Base-by-base conservation (phyloP, 495 filamentous ascomycete genomes). In the Penicillium pancosmium region DNA sequence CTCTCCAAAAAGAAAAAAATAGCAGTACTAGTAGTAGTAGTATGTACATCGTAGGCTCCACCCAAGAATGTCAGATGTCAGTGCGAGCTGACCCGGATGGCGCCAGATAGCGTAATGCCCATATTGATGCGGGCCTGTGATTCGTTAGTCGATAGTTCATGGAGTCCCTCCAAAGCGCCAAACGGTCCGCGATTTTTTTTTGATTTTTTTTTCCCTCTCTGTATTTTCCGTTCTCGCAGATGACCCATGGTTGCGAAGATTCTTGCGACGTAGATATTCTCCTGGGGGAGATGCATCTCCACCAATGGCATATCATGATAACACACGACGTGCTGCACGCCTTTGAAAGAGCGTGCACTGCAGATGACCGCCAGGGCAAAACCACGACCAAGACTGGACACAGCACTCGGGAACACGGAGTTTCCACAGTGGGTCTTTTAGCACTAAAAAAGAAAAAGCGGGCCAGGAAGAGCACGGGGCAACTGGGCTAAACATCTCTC, bases 11-110 rank as follows among this genome's bases (percentile, higher is more conserved):
- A 9, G 27, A 31, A 48, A 48, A 48, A 10, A 15, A 21, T 21
- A 21, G 19, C 2, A 21, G 19, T 21, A 21, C 1, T 21, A 21
- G 19, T 21, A 21, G 19, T 21, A 21, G 19, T 21, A 47, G n/a
- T 43, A 43, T 10, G 46, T 10, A 10, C 46, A 48, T 48, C 46
- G 8, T 25, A 9, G 47, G 52, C 50, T 50, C 57, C 50, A 54
- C 33, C 12, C 13, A 31, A 61, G 66, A 68, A 70, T 66, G 65
- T 68, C 68, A 68, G 65, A 68, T 66, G 68, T 70, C 65, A 68
- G 66, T 68, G 66, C 68, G 68, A 68, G 68, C 55, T 65, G 62
- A 69, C 62, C 64, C 35, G 60, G 52, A 52, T 54, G 35, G 56
- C 55, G 23, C 27, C 41, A 63, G 56, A 61, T 68, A 68, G 62